Conservation (phyloP, 176 grass and related monocot genomes). For the Aegilops sharonensis region DNA sequence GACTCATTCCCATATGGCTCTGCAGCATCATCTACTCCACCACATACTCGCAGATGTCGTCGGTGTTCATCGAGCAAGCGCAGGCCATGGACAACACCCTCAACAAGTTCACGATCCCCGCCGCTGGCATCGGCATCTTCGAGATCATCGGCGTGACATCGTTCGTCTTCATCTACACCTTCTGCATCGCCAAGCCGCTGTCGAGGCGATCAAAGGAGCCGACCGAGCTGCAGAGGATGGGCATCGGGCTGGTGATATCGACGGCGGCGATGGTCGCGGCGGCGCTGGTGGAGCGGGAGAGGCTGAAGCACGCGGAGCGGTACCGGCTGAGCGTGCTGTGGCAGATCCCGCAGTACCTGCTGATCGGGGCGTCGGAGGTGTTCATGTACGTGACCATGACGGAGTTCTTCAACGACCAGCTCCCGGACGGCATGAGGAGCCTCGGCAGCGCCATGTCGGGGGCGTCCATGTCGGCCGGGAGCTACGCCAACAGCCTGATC, state of each 20-base stretch:
- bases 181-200: conserved; percentile 24
- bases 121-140: conserved; percentile 42
- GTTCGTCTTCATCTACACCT: conserved; percentile 48
- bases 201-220: conserved; percentile 22
- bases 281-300: conserved; percentile 40
- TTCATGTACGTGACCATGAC: conserved; percentile 80
- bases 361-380: conserved; percentile 68
- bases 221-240: conserved; percentile 62
- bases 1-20: conserved; percentile 53
- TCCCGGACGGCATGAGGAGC: conserved; percentile 59
- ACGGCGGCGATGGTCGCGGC: conserved; percentile 40
- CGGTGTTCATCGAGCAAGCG: conserved; percentile 56
- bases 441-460: conserved; percentile 60
- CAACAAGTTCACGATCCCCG: conserved; percentile 23
- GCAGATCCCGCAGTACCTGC: conserved; percentile 70
- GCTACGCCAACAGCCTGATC: conserved; percentile 42
- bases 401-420: conserved; percentile 78
- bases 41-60: conserved; percentile 55
- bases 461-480: conserved; percentile 67
- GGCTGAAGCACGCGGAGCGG: conserved; percentile 22
- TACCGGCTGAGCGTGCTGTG: conserved; percentile 41
- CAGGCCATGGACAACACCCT: conserved; percentile 41
- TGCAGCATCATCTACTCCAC: conserved; percentile 63
- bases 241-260: conserved; percentile 42
- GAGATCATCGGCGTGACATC: conserved; percentile 47